Percentiles rank a stretch among this genome's conserved stretches.
Evolutionary conservation across 2,329 filamentous ascomycete genomes (phyloP).

Genomic region (Penicillium expansum): DNA sequence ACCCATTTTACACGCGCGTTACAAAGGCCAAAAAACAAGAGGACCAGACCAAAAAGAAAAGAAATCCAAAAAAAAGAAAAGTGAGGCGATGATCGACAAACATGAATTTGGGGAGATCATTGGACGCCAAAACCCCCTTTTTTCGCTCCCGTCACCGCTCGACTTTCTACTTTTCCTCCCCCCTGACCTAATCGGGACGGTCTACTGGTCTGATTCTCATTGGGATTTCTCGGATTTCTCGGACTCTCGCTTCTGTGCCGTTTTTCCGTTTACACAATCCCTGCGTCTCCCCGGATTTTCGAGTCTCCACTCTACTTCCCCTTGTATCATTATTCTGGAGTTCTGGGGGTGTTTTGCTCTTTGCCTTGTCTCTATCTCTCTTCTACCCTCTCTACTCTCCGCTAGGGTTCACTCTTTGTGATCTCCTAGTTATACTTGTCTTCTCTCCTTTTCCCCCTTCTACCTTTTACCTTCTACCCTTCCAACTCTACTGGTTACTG

Average conservation of each 20-base stretch:
- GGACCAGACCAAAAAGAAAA: background rate
- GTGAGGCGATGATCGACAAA: slow-evolving; percentile 19
- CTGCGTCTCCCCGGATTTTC: slow-evolving; percentile 12
- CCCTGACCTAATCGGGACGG: slow-evolving; percentile 3
- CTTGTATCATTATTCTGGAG: slow-evolving; percentile 25
- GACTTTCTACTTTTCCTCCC: background rate
- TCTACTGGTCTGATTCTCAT: background rate
- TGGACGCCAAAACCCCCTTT: slow-evolving; percentile 11
- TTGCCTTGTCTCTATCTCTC: background rate
- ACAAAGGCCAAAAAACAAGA: background rate
- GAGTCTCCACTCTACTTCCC: slow-evolving; percentile 7
- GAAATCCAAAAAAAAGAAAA: slow-evolving; percentile 1
- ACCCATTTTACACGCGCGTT: slow-evolving; percentile 18
- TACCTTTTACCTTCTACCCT: background rate
- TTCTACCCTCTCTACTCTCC: background rate
- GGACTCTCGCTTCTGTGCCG: background rate
- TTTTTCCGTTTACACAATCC: background rate
- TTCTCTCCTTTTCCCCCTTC: background rate
- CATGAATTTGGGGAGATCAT: background rate
- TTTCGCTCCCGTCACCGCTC: slow-evolving; percentile 15
- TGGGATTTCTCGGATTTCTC: background rate
- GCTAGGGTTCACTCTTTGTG: background rate
- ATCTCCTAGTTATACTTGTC: background rate
- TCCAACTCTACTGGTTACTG: slow-evolving; percentile 6
- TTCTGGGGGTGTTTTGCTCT: slow-evolving; percentile 9